Evolutionary conservation across 2,329 filamentous ascomycete genomes (phyloP), one percentile per base, ranked within the genome.

Genomic region (Exserohilum rostratum): DNA sequence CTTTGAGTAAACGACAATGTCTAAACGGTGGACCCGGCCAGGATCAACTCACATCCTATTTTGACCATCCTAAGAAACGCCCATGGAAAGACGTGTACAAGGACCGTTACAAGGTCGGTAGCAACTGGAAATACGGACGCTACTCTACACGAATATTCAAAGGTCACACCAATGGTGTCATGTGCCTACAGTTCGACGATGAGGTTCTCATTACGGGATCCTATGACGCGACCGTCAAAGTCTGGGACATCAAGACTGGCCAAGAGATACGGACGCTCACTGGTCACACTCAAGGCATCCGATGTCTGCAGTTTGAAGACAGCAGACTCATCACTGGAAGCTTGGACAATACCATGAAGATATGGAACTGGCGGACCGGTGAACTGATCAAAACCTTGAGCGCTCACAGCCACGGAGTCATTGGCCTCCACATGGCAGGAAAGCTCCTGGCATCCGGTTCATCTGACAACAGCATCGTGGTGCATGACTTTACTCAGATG

Each of bases 21-120:
- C 68, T 66, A 2, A 55, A 64, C 12, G 37, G 46, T 37, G 47
- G 42, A 10, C 44, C 42, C 46, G 71, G 55, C 9, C 51, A 46
- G 1, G 76, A 77, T 25, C 59, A 72, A 30, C 57, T 77, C 27
- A 78, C 79, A 17, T 77, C 78, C 10, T 82, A 81, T 61, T 82
- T 83, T 65, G 80, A 80, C 55, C 79, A 79, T 12, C 70, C 72
- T 20, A 72, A 69, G 55, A 76, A 75, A 58, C 77, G 91, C 27
- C 92, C 89, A 0, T 99, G 95, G 95, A 99, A 99, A 76, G 92
- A 96, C 57, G 91, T 99, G 1, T 99, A 99, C 79, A 90, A 91
- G 60, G 93, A 97, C 73, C 86, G 91, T 13, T 98, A 93, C 82
- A 95, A 93, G 73, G 92, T 99, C 43, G 93, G 95, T 46, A 95